Base-by-base conservation (phyloP, 371 early-diverging fungal genomes). In the Mucor lusitanicus region DNA sequence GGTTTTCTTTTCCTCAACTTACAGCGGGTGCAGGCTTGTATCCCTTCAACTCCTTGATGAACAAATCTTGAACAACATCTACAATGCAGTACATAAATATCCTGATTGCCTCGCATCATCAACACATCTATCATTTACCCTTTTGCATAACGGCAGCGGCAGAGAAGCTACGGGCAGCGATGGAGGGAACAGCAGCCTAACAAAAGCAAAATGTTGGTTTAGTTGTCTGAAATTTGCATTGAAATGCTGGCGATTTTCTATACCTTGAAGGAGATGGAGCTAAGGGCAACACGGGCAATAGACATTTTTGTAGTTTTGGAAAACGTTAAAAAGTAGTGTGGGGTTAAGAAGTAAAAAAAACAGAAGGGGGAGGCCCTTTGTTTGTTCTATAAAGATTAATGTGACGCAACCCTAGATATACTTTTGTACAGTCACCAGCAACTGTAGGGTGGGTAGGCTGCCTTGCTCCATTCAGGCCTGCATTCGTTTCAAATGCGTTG, bases 61-160 rank as follows among this genome's bases (percentile, higher is more conserved):
- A 80, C 72, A 83, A 69, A 30, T 83, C 83, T 71, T 80, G 80
- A 63, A 83, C 64, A 60, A 83, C 83, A 64, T 83, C 83, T 83
- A 72, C 27, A 15, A 39, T 5, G 48, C 4, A 55, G n/a, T 17
- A 5, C 28, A 32, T 55, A 1, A 30, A 32, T 55, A 27, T 27
- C n/a, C 17, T 2, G 67, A 2, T 63, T 25, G 46, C 9, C 11
- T 28, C 15, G 19, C 6, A 13, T 30, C 33, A 33, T 28, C 42
- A 53, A 61, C 19, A 17, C 27, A 11, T 27, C 9, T 28, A 32
- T 40, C 13, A 35, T 30, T 69, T 76, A 80, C 83, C 83, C 75
- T 83, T 83, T 63, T 83, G 76, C 76, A 77, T 73, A 56, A 78
- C 79, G 39, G 77, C 67, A 68, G 79, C 66, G 65, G 59, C 71